Evolutionary conservation across 352 stramenopile genomes (phyloP).

Genomic region (Pythium brassicae): DNA sequence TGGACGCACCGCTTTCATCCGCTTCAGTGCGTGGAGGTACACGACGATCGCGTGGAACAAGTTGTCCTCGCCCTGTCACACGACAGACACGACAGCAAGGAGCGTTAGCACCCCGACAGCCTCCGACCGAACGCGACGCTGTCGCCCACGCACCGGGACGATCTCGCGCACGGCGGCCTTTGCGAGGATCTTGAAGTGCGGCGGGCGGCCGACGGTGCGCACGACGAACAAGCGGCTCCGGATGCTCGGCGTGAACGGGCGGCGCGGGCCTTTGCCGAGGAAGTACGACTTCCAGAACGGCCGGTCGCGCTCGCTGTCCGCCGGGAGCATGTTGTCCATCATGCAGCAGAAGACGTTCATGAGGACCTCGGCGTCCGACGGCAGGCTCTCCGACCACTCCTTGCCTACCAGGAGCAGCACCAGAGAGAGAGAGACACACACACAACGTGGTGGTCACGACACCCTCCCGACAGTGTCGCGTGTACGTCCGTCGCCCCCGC

Average conservation of each 20-base stretch:
- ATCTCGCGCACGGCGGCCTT: conserved; percentile 77
- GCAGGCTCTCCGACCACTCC: conserved; percentile 73
- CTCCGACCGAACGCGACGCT: no score
- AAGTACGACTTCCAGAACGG: conserved; percentile 85
- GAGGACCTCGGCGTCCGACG: conserved; percentile 77
- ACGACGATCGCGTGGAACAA: conserved; percentile 82
- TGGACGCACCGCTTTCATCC: conserved; percentile 72
- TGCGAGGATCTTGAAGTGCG: conserved; percentile 82
- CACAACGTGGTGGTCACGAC: background rate
- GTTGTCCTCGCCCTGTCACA: conserved; percentile 70
- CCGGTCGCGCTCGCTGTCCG: conserved; percentile 69
- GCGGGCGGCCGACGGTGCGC: conserved; percentile 64
- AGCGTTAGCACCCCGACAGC: no score
- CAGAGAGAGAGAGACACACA: background rate
- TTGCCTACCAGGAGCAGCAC: conserved; percentile 40
- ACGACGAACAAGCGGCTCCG: conserved; percentile 75
- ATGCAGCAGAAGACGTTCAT: conserved; percentile 89
- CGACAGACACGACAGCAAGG: background rate
- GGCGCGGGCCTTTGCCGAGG: conserved; percentile 60
- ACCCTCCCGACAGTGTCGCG: no score
- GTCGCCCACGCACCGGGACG: conserved; percentile 46
- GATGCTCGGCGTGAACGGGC: conserved; percentile 67
- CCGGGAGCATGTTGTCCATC: conserved; percentile 83
- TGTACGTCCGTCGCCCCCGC: no score
- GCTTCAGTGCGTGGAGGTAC: conserved; percentile 81